These are phyloP conservation scores for Xylaria sp. DNA, from an alignment of 2,329 filamentous ascomycete species.

Conservation along the genomic window DNA sequence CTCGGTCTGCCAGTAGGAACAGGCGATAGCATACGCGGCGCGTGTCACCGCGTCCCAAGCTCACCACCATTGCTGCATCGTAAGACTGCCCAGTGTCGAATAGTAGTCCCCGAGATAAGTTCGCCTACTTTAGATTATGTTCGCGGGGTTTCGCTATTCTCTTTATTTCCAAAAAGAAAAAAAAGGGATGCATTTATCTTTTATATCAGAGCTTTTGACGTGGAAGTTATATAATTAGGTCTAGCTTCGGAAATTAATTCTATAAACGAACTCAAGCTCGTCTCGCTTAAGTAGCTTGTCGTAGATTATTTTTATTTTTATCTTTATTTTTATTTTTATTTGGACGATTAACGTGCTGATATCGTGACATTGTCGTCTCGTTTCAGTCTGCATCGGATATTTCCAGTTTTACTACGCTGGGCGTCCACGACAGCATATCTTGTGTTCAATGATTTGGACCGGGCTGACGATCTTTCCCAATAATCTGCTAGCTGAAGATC, in stretches of 20 bases:
- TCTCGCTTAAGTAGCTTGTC: not conserved
- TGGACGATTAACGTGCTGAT: not conserved
- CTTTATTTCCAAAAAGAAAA: not conserved
- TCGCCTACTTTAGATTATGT: not conserved
- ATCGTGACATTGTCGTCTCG: not conserved
- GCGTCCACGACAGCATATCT: not conserved
- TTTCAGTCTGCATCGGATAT: not conserved
- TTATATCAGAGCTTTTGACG: not conserved
- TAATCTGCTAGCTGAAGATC: not conserved
- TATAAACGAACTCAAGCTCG: not conserved
- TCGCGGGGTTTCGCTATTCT: not conserved
- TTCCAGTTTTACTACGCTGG: not conserved
- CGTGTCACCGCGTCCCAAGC: conserved; percentile 13
- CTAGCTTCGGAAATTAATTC: not conserved
- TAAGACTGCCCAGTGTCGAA: not conserved
- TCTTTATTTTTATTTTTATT: too few species aligned
- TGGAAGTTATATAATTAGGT: not conserved
- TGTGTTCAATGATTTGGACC: not conserved
- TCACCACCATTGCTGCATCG: conserved; percentile 2
- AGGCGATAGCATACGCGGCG: conserved; percentile 18
- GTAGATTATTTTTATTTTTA: too few species aligned
- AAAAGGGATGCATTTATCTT: not conserved
- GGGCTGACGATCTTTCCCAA: too few species aligned
- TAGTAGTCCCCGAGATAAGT: conserved; percentile 14
- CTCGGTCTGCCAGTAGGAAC: conserved; percentile 10